Evolutionary conservation across 768 basidiomycete genomes (phyloP).

Genomic region (Suillus decipiens): DNA sequence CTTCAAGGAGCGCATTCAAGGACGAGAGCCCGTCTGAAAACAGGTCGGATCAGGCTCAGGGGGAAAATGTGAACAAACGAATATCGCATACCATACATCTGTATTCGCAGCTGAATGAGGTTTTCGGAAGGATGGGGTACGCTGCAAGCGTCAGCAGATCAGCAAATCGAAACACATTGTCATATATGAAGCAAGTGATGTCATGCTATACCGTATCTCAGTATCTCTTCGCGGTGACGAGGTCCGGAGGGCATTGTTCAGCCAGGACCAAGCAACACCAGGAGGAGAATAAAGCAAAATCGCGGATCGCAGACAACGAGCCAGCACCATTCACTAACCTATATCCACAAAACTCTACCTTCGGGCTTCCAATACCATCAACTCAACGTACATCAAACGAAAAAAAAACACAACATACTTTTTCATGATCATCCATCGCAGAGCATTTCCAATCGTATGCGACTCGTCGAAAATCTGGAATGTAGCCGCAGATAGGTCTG

Average conservation of each 20-base stretch:
- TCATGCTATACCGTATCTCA: background rate
- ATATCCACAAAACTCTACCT: conserved; percentile 98
- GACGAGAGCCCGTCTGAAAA: conserved; percentile 82
- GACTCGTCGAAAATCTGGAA: conserved; percentile 44
- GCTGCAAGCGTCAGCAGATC: conserved; percentile 15
- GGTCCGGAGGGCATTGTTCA: background rate
- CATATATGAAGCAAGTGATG: conserved; percentile 6
- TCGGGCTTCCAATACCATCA: conserved; percentile 64
- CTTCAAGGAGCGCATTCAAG: conserved; percentile 72
- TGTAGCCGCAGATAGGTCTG: conserved; percentile 86
- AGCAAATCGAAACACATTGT: background rate
- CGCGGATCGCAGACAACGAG: conserved; percentile 1
- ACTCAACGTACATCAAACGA: background rate
- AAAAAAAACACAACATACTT: conserved; percentile 59
- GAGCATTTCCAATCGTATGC: conserved; percentile 73
- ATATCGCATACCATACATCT: conserved; percentile 90
- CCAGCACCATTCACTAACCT: conserved; percentile 51
- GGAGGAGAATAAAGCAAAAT: background rate
- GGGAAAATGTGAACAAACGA: background rate
- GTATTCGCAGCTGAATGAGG: conserved; percentile 94
- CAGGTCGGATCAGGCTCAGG: background rate
- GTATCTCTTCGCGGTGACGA: background rate
- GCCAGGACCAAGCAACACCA: conserved; percentile 16
- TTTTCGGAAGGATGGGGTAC: conserved; percentile 95
- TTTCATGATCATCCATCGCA: conserved; percentile 99